A percentile compares a stretch with the other conserved stretches of the same genome.
Conservation (phyloP, 805 yeast species). For the Torulaspora delbrueckii region DNA sequence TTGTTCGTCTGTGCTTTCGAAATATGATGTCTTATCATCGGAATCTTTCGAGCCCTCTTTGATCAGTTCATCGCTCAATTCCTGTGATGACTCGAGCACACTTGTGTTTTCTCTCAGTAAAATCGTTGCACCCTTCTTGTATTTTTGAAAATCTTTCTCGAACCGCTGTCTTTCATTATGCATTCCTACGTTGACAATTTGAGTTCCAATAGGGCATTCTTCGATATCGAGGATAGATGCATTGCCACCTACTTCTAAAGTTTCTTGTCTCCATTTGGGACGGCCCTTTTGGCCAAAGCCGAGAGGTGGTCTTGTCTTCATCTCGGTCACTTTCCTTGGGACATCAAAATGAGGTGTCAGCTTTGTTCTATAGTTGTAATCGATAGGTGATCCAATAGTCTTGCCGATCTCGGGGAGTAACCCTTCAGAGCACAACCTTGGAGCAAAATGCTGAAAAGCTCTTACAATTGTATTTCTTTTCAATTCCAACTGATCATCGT, state of each 20-base stretch:
- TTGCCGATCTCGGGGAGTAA: conserved; percentile 56
- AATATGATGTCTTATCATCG: conserved; percentile 37
- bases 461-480: conserved; percentile 71
- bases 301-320: conserved; percentile 54
- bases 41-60: conserved; percentile 45
- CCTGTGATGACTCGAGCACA: conserved; percentile 28
- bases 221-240: conserved; percentile 79
- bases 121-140: conserved; percentile 80
- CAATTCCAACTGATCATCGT: conserved; percentile 64
- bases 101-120: conserved; percentile 74
- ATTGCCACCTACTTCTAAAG: conserved; percentile 49
- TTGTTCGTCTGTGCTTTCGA: conserved; percentile 31
- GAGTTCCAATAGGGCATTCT: conserved; percentile 87
- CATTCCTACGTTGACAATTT: conserved; percentile 69
- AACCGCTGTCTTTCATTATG: conserved; percentile 59
- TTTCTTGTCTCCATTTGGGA: conserved; percentile 57
- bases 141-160: conserved; percentile 41
- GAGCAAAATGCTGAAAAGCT: conserved; percentile 78
- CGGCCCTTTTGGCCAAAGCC: conserved; percentile 89
- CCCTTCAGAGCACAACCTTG: conserved; percentile 40
- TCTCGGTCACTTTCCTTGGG: conserved; percentile 47
- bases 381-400: conserved; percentile 73
- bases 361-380: conserved; percentile 80
- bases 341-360: conserved; percentile 92
- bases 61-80: conserved; percentile 33